phyloP scores from a whole-genome alignment of 179 eudicot genomes.

The Beta lomatogona region DNA sequence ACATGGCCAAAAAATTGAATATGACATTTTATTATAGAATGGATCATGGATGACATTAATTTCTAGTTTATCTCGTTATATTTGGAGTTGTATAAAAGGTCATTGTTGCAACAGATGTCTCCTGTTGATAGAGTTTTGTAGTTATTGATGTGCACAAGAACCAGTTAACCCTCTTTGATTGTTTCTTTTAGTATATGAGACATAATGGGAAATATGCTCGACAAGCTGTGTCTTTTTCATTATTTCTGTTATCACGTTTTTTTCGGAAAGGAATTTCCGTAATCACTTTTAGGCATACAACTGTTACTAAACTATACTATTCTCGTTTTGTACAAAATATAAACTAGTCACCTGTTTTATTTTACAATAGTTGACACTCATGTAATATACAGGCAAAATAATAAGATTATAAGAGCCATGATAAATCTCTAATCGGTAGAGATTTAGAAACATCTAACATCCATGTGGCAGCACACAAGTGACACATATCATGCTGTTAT shows the following conservation, averaged over 20 bases:
- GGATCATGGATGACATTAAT: too few species aligned
- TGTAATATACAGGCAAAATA: too few species aligned
- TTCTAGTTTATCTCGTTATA: too few species aligned
- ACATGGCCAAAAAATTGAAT: too few species aligned
- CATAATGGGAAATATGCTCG: constrained; percentile 18
- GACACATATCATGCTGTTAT: too few species aligned
- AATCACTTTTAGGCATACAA: background rate
- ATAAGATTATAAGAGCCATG: too few species aligned
- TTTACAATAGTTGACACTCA: too few species aligned
- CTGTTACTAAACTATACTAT: background rate
- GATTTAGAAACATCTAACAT: too few species aligned
- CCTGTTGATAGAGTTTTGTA: constrained; percentile 4
- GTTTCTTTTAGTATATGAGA: constrained; percentile 5
- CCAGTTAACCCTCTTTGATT: constrained; percentile 7
- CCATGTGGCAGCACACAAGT: too few species aligned
- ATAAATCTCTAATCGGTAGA: too few species aligned
- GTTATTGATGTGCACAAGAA: constrained; percentile 17
- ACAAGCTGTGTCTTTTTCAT: constrained; percentile 21
- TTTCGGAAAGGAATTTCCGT: background rate
- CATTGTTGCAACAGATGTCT: constrained; percentile 12
- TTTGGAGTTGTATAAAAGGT: background rate
- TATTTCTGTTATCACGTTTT: background rate
- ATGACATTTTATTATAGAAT: too few species aligned
- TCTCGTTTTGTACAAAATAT: background rate
- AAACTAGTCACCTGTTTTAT: too few species aligned